Base-by-base conservation (phyloP, 2,329 filamentous ascomycete species). In the Dactylonectria macrodidyma region DNA sequence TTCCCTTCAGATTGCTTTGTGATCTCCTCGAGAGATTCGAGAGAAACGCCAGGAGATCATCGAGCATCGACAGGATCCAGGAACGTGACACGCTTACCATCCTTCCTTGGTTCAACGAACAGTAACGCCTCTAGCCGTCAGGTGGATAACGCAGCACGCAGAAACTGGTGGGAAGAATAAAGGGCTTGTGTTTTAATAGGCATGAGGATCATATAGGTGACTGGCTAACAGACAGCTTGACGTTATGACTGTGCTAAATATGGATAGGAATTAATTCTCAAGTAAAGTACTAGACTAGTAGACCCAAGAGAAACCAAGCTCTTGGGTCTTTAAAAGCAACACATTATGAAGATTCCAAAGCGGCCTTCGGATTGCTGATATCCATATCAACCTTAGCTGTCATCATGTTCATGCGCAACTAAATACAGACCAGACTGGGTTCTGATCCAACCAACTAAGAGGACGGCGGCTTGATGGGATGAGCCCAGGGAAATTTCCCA, bases 1-100 rank as follows among this genome's bases (percentile, higher is more conserved):
- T 93, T 73, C 83, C 82, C 7, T 95, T 94, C 79, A 82, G 84
- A 44, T 84, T 86, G 71, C 80, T 95, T 48, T 94, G 92, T 81
- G 87, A 91, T 70, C 83, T 95, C 3, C 84, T 95, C 48, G 88
- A 93, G 66, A 81, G 83, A 24, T 82, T 94, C 34, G 41, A 63
- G 54, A 63, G 12, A 89, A 94, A 62, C 79, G 81, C 59, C 76
- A 75, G 10, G 75, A 76, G 33, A 65, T 75, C 3, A 75, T 73
- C 5, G 76, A 65, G 16, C 73, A 75, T 36, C 44, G 41, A 58
- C 41, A 55, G 38, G 26, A 30, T 30, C 26, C 26, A 30, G 26
- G 26, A 30, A 30, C 26, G 26, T 30, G 26, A 30, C 26, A 30
- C 26, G 26, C 26, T 30, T 30, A 30, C 26, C 26, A 30, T 30